Conservation (phyloP, 2,329 filamentous ascomycete species). For the Emericellopsis cladophorae region DNA sequence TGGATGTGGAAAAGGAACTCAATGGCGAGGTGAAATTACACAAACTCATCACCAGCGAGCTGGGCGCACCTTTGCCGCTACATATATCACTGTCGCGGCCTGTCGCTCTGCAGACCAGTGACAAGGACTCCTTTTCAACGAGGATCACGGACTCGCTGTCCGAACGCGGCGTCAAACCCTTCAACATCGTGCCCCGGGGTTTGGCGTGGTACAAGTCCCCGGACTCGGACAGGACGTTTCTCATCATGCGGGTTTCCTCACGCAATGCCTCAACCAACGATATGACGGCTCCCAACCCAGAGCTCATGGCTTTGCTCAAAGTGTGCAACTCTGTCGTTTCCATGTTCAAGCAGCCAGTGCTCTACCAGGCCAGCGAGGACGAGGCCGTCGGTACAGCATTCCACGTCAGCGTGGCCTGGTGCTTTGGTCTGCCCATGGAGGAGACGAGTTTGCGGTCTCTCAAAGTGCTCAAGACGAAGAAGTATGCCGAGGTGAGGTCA, state of each 20-base stretch:
- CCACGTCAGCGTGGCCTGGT: constrained; percentile 87
- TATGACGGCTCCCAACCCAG: constrained; percentile 24
- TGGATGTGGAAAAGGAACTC: constrained; percentile 19
- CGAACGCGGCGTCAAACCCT: constrained; percentile 13
- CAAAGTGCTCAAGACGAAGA: constrained; percentile 9
- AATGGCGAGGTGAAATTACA: constrained; percentile 32
- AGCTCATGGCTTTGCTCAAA: constrained; percentile 49
- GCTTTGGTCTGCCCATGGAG: constrained; percentile 40
- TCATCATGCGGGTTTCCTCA: constrained; percentile 55
- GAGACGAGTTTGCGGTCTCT: constrained; percentile 11
- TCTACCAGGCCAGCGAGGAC: constrained; percentile 42
- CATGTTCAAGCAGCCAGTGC: constrained; percentile 50
- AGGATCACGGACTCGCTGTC: constrained; percentile 31
- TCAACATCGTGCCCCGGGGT: constrained; percentile 22
- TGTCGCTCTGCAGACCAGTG: constrained; percentile 58
- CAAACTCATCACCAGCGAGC: constrained; percentile 63
- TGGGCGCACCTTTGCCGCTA: constrained; percentile 66
- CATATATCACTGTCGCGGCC: constrained; percentile 87
- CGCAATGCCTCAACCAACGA: constrained; percentile 3
- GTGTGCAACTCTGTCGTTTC: constrained; percentile 53
- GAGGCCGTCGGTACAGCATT: constrained; percentile 38
- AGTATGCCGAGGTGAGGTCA: constrained; percentile 16
- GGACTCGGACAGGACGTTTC: constrained; percentile 64
- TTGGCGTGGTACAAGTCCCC: constrained; percentile 38
- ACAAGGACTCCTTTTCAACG: constrained; percentile 56